phyloP scores from a whole-genome alignment of 202 grass and related monocot species.

The Dendrocalamus latiflorus region DNA sequence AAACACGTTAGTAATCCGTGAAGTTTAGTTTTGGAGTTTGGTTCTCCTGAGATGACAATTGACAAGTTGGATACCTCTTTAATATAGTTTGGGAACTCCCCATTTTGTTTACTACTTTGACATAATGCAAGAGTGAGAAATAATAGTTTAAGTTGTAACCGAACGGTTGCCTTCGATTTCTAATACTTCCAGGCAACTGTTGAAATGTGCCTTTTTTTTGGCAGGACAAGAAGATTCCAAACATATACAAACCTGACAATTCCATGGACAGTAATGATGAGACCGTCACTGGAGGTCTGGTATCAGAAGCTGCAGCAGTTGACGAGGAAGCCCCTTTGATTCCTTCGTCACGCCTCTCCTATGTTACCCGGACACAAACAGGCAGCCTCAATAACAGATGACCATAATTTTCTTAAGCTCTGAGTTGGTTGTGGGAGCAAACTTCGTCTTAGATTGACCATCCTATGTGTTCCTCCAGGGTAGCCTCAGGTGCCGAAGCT shows the following conservation, averaged over 20 bases:
- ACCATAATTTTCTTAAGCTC: too few relatives aligned
- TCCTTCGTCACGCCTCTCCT: too few relatives aligned
- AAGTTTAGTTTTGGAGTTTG: neutral
- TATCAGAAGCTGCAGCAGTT: slow-evolving; percentile 42
- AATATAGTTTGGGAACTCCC: neutral
- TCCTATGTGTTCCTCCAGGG: slow-evolving; percentile 9
- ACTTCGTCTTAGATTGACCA: slow-evolving; percentile 22
- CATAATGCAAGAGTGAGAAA: neutral
- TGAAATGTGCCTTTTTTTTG: neutral
- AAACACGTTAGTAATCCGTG: neutral
- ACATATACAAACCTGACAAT: slow-evolving; percentile 47
- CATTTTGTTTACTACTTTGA: neutral
- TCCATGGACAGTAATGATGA: slow-evolving; percentile 42
- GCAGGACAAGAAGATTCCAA: slow-evolving; percentile 79
- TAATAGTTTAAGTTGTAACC: neutral
- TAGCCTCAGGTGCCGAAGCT: slow-evolving; percentile 22
- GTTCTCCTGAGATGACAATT: neutral
- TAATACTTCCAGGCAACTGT: neutral
- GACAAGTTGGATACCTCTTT: neutral
- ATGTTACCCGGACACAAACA: too few relatives aligned
- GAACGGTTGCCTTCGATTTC: slow-evolving; percentile 8
- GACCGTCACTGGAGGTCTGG: slow-evolving; percentile 25
- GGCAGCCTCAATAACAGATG: too few relatives aligned
- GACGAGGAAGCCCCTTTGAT: slow-evolving; percentile 91
- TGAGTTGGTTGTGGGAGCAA: too few relatives aligned